Percentiles rank a stretch among this genome's conserved stretches.
These are phyloP conservation scores for Termitomyces sp. DNA, from an alignment of 768 basidiomycete genomes.

Conservation along the genomic window DNA sequence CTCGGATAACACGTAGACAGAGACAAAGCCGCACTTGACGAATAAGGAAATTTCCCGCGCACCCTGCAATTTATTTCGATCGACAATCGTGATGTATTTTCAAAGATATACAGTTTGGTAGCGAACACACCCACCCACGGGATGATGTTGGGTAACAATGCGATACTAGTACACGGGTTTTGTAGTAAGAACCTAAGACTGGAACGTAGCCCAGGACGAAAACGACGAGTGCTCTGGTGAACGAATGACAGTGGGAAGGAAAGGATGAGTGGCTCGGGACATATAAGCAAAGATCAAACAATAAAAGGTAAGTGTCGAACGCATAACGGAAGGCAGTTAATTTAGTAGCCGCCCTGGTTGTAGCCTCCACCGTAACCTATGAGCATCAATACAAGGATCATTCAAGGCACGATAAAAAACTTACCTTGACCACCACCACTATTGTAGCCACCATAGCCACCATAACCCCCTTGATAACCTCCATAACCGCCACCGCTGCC, in stretches of 20 bases:
- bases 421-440: slow-evolving; percentile 20
- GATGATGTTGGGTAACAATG: slow-evolving; percentile 17
- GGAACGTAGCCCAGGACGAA: slow-evolving; percentile 30
- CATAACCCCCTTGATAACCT: slow-evolving; percentile 8
- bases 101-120: slow-evolving; percentile 16
- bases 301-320: slow-evolving; percentile 3
- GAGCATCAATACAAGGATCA: background rate
- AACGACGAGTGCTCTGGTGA: slow-evolving; percentile 38
- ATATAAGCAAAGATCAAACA: slow-evolving; percentile 8
- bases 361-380: slow-evolving; percentile 19
- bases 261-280: slow-evolving; percentile 29
- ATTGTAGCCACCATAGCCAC: background rate
- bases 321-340: slow-evolving; percentile 14
- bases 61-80: background rate
- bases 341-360: slow-evolving; percentile 22
- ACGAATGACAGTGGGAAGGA: slow-evolving; percentile 35
- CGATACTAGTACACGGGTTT: slow-evolving; percentile 45
- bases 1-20: background rate
- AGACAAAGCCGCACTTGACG: background rate
- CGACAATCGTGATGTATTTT: slow-evolving; percentile 12
- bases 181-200: slow-evolving; percentile 35
- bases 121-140: slow-evolving; percentile 20
- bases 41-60: background rate
- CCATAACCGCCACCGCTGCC: slow-evolving; percentile 1
- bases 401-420: background rate